Conservation (phyloP, 805 yeast species). For the Candida qinlingensis region DNA sequence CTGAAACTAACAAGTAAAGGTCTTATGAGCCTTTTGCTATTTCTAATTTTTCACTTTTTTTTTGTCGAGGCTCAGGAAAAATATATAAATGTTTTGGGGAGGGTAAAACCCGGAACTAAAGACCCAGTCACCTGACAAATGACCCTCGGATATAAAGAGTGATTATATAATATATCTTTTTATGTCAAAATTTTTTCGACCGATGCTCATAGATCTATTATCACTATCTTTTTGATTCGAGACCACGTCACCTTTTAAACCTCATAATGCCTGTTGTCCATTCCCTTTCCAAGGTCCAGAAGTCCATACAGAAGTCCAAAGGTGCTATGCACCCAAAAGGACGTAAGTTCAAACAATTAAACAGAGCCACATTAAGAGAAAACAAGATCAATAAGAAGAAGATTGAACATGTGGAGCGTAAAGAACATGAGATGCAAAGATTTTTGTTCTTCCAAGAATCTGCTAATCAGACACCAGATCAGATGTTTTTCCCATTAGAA, state of each 20-base stretch:
- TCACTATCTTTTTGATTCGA: background rate
- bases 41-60: background rate
- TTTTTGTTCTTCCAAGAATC: slow-evolving; percentile 56
- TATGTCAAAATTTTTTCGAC: slow-evolving; percentile 4
- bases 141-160: background rate
- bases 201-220: too few species aligned
- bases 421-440: slow-evolving; percentile 55
- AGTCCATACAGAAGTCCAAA: slow-evolving; percentile 48
- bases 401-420: slow-evolving; percentile 49
- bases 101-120: too few species aligned
- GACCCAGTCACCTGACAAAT: too few species aligned
- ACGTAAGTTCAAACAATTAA: slow-evolving; percentile 77
- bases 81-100: too few species aligned
- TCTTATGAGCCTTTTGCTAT: background rate
- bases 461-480: slow-evolving; percentile 37
- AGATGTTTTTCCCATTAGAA: slow-evolving; percentile 40
- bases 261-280: slow-evolving; percentile 62
- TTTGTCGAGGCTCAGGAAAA: background rate
- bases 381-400: slow-evolving; percentile 59
- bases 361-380: slow-evolving; percentile 84
- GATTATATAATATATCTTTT: background rate
- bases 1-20: background rate
- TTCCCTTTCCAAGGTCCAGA: slow-evolving; percentile 58
- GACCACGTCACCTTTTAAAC: background rate
- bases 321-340: slow-evolving; percentile 80